Evolutionary conservation across 441 rosid species (phyloP).

Genomic region (Erodium moschatum): DNA sequence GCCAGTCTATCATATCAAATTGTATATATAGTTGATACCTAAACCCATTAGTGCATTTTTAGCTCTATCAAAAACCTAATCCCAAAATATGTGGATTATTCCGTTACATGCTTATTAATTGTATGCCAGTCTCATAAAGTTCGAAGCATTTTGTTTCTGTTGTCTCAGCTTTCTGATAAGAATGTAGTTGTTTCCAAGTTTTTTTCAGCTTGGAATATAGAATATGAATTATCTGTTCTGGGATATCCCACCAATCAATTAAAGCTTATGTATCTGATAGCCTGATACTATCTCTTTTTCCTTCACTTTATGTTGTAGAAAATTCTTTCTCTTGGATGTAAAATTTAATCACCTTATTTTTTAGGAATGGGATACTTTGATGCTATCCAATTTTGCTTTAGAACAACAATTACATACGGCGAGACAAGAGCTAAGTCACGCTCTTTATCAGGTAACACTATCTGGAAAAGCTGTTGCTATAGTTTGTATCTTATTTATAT

Average conservation of each 20-base stretch:
- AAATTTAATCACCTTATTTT: not conserved
- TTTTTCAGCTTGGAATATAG: too few relatives aligned
- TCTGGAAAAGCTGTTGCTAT: not conserved
- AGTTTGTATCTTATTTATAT: slow-evolving; percentile 8
- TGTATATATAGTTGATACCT: too few relatives aligned
- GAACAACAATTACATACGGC: slow-evolving; percentile 96
- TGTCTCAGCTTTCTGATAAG: not conserved
- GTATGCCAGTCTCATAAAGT: not conserved
- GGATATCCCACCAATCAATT: not conserved
- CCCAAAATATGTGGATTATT: too few relatives aligned
- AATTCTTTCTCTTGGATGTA: not conserved
- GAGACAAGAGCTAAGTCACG: slow-evolving; percentile 96
- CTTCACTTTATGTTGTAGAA: too few relatives aligned
- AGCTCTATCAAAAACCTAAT: not conserved
- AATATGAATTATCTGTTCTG: not conserved
- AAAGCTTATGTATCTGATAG: not conserved
- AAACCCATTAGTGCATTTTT: not conserved
- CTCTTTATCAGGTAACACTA: slow-evolving; percentile 74
- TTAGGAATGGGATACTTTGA: slow-evolving; percentile 98
- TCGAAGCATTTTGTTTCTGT: not conserved
- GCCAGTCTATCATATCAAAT: too few relatives aligned
- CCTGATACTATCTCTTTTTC: not conserved
- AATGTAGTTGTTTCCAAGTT: not conserved
- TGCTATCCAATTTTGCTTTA: slow-evolving; percentile 87
- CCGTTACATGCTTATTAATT: too few relatives aligned